These are phyloP conservation scores for Coniophora puteana DNA, from an alignment of 1,284 basidiomycete genomes.

Conservation along the genomic window DNA sequence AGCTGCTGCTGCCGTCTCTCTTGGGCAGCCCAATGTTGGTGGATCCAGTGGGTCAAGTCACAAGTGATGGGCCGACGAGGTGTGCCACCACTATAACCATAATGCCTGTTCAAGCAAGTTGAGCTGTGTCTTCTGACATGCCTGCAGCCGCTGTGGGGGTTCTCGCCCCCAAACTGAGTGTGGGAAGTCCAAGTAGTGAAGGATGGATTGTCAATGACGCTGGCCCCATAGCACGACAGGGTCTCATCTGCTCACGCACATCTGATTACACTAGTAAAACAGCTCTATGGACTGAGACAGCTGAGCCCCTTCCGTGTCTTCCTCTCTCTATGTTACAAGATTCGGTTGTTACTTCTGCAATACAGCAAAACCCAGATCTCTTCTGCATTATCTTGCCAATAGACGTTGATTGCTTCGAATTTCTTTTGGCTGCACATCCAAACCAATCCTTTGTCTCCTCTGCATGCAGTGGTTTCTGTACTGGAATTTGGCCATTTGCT, in stretches of 20 bases:
- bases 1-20: slow-evolving; percentile 4
- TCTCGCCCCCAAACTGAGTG: neutral
- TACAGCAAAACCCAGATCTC: neutral
- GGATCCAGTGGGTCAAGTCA: neutral
- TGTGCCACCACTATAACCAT: slow-evolving; percentile 5
- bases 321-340: neutral
- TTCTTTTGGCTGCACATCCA: slow-evolving; percentile 6
- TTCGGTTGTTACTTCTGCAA: slow-evolving; percentile 1
- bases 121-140: neutral
- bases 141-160: neutral
- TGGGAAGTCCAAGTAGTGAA: neutral
- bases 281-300: no score
- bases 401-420: neutral
- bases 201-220: rapidly evolving
- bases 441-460: slow-evolving; percentile 29
- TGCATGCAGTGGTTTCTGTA: slow-evolving; percentile 23
- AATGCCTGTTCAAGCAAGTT: neutral
- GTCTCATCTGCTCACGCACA: neutral
- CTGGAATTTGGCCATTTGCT: slow-evolving; percentile 42
- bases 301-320: neutral
- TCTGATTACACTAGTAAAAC: no score
- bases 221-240: neutral
- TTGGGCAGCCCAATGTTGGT: neutral
- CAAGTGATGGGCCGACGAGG: slow-evolving; percentile 1
- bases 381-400: slow-evolving; percentile 1